A percentile compares a stretch with the other conserved stretches of the same genome.
Evolutionary conservation across 2,329 filamentous ascomycete species (phyloP).

Genomic region (Myriosclerotinia duriaeana): DNA sequence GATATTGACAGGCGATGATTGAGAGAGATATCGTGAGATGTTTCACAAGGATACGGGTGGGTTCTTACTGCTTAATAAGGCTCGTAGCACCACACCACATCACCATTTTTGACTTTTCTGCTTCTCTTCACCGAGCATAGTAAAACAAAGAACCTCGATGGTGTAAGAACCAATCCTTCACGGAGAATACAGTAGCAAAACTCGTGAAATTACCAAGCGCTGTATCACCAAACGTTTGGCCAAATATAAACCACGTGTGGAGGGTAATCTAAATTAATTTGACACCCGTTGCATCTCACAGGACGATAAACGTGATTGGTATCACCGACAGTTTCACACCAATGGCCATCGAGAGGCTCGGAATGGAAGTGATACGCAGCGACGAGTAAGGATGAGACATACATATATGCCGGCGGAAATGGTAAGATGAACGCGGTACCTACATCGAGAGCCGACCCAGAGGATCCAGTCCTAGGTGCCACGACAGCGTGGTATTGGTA

Average conservation of each 20-base stretch:
- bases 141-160: no score
- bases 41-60: no score
- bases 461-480: background rate
- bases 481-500: slow-evolving; percentile 5
- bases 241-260: background rate
- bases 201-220: no score
- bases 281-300: background rate
- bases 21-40: no score
- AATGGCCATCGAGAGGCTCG: background rate
- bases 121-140: no score
- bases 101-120: no score
- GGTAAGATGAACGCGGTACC: background rate
- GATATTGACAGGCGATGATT: no score
- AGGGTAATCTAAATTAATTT: background rate
- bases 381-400: slow-evolving; percentile 11
- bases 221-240: background rate
- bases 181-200: no score
- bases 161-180: no score
- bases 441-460: background rate
- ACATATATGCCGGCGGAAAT: slow-evolving; percentile 3
- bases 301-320: background rate
- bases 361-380: background rate
- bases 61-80: no score
- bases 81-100: no score
- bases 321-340: background rate